These are phyloP conservation scores for Taiozyma sp. DNA, from an alignment of 1,139 yeast genomes.

Conservation along the genomic window DNA sequence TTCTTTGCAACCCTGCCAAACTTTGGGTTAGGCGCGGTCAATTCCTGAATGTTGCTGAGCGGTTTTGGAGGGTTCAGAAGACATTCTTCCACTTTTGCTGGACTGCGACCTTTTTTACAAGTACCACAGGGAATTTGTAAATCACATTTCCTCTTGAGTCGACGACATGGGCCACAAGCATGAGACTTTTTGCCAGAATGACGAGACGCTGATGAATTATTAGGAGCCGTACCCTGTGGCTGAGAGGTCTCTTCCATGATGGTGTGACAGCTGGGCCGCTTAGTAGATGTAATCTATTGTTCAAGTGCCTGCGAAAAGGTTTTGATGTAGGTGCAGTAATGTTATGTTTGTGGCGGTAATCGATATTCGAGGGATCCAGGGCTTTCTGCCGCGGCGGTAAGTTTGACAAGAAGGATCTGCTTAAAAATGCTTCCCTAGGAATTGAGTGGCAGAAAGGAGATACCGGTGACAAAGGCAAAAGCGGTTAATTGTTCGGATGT, in stretches of 20 bases:
- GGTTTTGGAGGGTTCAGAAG: slow-evolving; percentile 14
- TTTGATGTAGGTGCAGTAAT: neutral
- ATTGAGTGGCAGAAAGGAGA: neutral
- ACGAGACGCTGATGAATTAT: slow-evolving; percentile 2
- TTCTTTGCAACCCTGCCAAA: slow-evolving; percentile 9
- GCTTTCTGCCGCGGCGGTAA: neutral
- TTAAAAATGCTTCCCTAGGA: neutral
- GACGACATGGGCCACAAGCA: slow-evolving; percentile 19
- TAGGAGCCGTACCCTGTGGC: neutral
- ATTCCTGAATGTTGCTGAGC: slow-evolving; percentile 7
- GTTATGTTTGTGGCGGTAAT: neutral
- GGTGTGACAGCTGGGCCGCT: neutral
- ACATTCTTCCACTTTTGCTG: slow-evolving; percentile 13
- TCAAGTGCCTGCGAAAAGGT: neutral
- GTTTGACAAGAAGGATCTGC: neutral
- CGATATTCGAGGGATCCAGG: neutral
- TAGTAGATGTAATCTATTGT: neutral
- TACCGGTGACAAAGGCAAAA: neutral
- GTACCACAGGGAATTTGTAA: slow-evolving; percentile 16
- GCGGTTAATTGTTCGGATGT: neutral
- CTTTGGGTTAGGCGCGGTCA: slow-evolving; percentile 9
- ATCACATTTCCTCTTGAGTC: slow-evolving; percentile 16
- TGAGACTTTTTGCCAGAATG: slow-evolving; percentile 18
- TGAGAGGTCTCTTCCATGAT: neutral
- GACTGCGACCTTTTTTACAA: slow-evolving; percentile 13